These are phyloP conservation scores for Carpinus fangiana DNA, from an alignment of 306 rosid species.

Conservation along the genomic window DNA sequence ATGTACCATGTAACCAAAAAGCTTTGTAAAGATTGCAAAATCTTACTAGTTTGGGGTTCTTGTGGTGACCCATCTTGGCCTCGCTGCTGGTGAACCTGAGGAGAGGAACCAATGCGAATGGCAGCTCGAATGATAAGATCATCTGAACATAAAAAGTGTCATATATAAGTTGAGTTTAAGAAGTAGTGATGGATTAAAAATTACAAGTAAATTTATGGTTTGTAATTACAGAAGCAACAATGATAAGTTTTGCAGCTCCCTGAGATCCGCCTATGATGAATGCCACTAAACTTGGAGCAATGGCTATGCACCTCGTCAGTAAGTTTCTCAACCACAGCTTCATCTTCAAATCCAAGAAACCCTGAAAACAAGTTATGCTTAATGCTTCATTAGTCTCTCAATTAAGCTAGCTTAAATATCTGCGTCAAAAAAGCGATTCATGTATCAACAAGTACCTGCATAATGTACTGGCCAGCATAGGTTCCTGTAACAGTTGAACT, in stretches of 20 bases:
- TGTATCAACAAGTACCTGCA: conserved; percentile 11
- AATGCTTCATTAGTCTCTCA: neutral
- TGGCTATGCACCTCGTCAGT: conserved; percentile 5
- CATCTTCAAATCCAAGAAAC: conserved; percentile 20
- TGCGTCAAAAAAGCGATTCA: neutral
- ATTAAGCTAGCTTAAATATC: neutral
- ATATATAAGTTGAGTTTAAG: neutral
- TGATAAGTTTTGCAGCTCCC: conserved; percentile 18
- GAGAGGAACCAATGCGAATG: conserved; percentile 23
- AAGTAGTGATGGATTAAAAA: too few relatives aligned
- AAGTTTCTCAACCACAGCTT: conserved; percentile 24
- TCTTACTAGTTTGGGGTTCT: conserved; percentile 4
- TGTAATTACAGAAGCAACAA: conserved; percentile 19
- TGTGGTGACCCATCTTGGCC: conserved; percentile 22
- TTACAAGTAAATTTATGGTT: neutral
- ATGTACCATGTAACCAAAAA: too few relatives aligned
- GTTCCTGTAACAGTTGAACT: conserved; percentile 25
- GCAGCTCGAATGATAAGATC: conserved; percentile 15
- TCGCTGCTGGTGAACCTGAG: conserved; percentile 22
- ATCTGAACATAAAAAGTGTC: neutral
- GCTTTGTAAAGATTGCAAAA: too few relatives aligned
- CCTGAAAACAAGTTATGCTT: conserved; percentile 1
- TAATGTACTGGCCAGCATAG: conserved; percentile 20
- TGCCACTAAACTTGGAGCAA: conserved; percentile 13
- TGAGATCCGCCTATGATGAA: conserved; percentile 6